These are phyloP conservation scores for Tolypocladium album DNA, from an alignment of 2,329 filamentous ascomycete species.

Conservation along the genomic window DNA sequence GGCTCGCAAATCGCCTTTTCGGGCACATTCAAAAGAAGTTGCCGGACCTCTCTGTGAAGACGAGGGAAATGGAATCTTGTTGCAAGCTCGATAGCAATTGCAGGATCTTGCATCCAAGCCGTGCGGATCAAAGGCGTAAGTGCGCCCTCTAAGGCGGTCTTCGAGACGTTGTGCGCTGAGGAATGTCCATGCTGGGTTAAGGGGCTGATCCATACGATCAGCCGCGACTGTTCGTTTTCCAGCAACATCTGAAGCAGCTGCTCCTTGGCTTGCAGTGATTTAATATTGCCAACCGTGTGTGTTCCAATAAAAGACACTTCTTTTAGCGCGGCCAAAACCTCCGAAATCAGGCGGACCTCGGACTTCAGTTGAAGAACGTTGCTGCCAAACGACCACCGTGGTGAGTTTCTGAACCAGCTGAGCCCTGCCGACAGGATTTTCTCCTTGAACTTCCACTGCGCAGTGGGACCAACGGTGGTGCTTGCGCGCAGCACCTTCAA, in stretches of 20 bases:
- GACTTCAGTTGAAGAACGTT: constrained; percentile 91
- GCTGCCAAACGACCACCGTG: constrained; percentile 90
- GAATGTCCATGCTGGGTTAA: constrained; percentile 45
- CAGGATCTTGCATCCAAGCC: constrained; percentile 79
- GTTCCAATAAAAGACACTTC: constrained; percentile 50
- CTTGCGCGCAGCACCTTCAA: constrained; percentile 66
- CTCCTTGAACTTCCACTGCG: constrained; percentile 79
- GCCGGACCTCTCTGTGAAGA: constrained; percentile 66
- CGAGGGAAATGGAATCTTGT: constrained; percentile 68
- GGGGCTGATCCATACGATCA: constrained; percentile 85
- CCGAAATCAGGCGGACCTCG: constrained; percentile 70
- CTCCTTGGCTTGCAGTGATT: constrained; percentile 66
- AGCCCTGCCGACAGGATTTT: constrained; percentile 77
- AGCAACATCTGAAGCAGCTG: constrained; percentile 72
- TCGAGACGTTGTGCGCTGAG: constrained; percentile 28
- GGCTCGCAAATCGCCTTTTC: constrained; percentile 73
- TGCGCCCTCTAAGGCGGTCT: constrained; percentile 29
- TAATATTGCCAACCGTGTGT: constrained; percentile 41
- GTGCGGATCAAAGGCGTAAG: constrained; percentile 59
- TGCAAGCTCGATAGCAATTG: constrained; percentile 76
- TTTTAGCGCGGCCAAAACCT: constrained; percentile 60
- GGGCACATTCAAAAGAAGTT: constrained; percentile 70
- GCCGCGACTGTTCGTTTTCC: constrained; percentile 71
- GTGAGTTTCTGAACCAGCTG: constrained; percentile 75
- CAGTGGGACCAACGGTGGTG: constrained; percentile 50